phyloP scores from a whole-genome alignment of 768 basidiomycete species.

The Leccinum olivaceopallidum region DNA sequence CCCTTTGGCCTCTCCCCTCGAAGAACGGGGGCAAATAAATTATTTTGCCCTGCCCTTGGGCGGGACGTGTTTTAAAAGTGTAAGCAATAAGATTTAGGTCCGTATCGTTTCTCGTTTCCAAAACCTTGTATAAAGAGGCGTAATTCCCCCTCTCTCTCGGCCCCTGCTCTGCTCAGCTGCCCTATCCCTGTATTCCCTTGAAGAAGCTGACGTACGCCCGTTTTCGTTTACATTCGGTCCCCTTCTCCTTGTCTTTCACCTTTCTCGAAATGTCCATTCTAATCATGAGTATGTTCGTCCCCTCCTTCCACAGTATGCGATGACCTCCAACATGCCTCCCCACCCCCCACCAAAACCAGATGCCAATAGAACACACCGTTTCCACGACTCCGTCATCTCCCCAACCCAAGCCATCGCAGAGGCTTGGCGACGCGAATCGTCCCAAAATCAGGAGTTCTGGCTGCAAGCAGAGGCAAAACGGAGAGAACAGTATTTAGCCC shows the following conservation, averaged over 20 bases:
- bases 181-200: constrained; percentile 27
- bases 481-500: constrained; percentile 44
- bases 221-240: constrained; percentile 32
- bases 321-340: constrained; percentile 37
- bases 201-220: constrained; percentile 36
- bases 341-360: constrained; percentile 34
- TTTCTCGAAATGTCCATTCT: constrained; percentile 18
- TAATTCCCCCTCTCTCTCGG: constrained; percentile 25
- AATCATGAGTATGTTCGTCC: constrained; percentile 32
- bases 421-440: constrained; percentile 65
- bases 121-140: constrained; percentile 38
- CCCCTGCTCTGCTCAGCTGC: constrained; percentile 31
- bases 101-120: constrained; percentile 10
- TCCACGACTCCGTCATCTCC: constrained; percentile 36
- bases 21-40: constrained; percentile 5
- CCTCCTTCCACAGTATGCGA: constrained; percentile 32
- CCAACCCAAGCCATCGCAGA: constrained; percentile 67
- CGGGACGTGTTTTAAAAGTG: constrained; percentile 28
- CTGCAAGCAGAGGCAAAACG: constrained; percentile 51
- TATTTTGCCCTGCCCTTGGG: constrained; percentile 20
- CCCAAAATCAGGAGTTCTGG: constrained; percentile 62
- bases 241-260: constrained; percentile 11
- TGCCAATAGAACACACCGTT: constrained; percentile 29
- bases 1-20: constrained; percentile 18
- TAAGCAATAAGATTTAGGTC: constrained; percentile 32